Percentiles rank a stretch among this genome's conserved stretches.
Conservation (phyloP, 2,329 filamentous ascomycete species). For the Pseudogymnoascus pannorum region DNA sequence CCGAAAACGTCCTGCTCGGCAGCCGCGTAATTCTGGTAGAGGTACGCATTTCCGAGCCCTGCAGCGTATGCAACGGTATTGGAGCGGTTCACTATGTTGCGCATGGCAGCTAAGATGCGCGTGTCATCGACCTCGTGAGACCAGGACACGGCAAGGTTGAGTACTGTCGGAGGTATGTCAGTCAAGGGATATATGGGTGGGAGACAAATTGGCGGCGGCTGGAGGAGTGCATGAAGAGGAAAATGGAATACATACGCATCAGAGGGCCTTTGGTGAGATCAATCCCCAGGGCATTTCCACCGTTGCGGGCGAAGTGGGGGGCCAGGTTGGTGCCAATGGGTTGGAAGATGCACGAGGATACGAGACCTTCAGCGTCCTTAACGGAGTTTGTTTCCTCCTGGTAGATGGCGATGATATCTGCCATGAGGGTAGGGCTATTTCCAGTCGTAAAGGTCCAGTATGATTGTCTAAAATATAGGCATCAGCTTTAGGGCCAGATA, state of each 20-base stretch:
- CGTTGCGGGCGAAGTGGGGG: conserved; percentile 30
- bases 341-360: conserved; percentile 28
- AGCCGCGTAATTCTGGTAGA: conserved; percentile 37
- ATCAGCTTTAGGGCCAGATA: neutral
- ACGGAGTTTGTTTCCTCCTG: conserved; percentile 16
- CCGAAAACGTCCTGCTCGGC: conserved; percentile 30
- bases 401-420: conserved; percentile 19
- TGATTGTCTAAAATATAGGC: conserved; percentile 11
- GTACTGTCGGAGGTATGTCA: conserved; percentile 4
- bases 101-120: conserved; percentile 23
- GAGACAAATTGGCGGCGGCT: conserved; percentile 19
- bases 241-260: conserved; percentile 14
- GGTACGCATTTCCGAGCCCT: conserved; percentile 30
- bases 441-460: conserved; percentile 14
- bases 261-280: conserved; percentile 12
- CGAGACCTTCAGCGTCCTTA: conserved; percentile 13
- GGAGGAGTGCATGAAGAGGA: conserved; percentile 20
- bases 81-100: conserved; percentile 24
- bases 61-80: conserved; percentile 26
- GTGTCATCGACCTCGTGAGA: conserved; percentile 29
- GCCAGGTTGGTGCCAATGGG: conserved; percentile 35
- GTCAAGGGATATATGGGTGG: conserved; percentile 13
- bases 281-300: conserved; percentile 23
- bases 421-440: conserved; percentile 12
- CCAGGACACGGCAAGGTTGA: conserved; percentile 26